Percentiles rank a stretch among this genome's conserved stretches.
Conservation (phyloP, 352 stramenopile genomes). For the Pythium oligandrum region DNA sequence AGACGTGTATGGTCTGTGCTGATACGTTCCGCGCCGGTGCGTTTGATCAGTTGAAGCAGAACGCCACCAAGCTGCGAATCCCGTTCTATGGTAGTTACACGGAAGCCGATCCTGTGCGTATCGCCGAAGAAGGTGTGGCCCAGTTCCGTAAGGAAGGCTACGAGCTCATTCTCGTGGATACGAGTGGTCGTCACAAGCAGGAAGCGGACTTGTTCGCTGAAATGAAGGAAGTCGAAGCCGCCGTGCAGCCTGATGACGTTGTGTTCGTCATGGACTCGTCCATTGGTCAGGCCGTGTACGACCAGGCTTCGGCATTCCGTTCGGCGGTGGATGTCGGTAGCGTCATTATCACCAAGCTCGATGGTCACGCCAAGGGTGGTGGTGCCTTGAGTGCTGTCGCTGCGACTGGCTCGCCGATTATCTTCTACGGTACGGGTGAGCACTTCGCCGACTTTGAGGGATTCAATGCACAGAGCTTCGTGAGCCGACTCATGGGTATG, state of each 20-base stretch:
- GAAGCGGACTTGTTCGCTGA: conserved; percentile 98
- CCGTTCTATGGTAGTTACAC: conserved; percentile 99
- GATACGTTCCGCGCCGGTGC: conserved; percentile 98
- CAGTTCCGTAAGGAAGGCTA: conserved; percentile 97
- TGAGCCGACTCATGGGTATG: conserved; percentile 98
- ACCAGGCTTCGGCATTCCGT: conserved; percentile 96
- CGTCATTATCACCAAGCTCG: conserved; percentile 99
- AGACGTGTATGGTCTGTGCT: conserved; percentile 99
- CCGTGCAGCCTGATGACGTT: conserved; percentile 94
- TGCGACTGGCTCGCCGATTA: conserved; percentile 96
- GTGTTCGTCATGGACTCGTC: conserved; percentile 99
- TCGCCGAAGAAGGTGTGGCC: conserved; percentile 96
- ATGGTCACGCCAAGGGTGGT: conserved; percentile 98
- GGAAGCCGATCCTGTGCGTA: conserved; percentile 96
- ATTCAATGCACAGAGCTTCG: conserved; percentile 97
- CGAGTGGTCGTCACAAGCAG: conserved; percentile 97
- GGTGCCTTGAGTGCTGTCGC: conserved; percentile 97
- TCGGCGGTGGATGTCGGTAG: conserved; percentile 94
- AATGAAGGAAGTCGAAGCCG: conserved; percentile 97
- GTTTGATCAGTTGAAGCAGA: conserved; percentile 99
- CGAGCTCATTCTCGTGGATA: conserved; percentile 99
- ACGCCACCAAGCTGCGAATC: conserved; percentile 97
- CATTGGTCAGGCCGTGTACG: conserved; percentile 97
- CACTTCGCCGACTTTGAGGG: conserved; percentile 98
- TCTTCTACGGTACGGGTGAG: conserved; percentile 98